Conservation (phyloP, 2,329 filamentous ascomycete species). For the Aspergillus sp. region DNA sequence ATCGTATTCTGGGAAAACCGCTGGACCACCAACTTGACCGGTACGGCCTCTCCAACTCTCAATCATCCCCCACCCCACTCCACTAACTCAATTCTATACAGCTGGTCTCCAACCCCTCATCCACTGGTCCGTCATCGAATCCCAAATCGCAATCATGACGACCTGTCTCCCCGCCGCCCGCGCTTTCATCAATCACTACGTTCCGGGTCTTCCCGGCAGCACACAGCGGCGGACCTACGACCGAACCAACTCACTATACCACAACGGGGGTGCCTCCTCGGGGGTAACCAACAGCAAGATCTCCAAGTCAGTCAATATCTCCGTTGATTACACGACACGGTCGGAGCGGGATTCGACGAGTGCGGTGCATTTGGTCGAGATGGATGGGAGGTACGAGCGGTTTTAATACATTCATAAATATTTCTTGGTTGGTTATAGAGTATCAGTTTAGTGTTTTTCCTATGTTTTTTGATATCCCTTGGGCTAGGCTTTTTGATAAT, state of each 20-base stretch:
- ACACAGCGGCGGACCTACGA: constrained; percentile 15
- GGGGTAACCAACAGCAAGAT: constrained; percentile 18
- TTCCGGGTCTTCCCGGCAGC: constrained; percentile 21
- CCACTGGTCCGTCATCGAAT: constrained; percentile 33
- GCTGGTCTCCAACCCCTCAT: constrained; percentile 27
- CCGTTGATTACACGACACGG: constrained; percentile 24
- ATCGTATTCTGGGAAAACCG: constrained; percentile 29
- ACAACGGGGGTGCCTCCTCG: neutral
- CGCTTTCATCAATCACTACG: constrained; percentile 23
- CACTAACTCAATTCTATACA: neutral
- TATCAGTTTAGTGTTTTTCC: neutral
- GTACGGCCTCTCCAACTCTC: neutral
- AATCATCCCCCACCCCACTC: neutral
- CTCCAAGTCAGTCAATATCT: constrained; percentile 28
- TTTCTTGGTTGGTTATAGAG: no score
- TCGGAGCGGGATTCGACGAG: constrained; percentile 17
- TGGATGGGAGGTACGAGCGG: constrained; percentile 5
- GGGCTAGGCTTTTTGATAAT: neutral
- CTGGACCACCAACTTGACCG: constrained; percentile 23
- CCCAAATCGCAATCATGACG: constrained; percentile 29
- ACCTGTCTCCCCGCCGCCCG: constrained; percentile 30
- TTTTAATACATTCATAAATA: neutral
- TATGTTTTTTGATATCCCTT: neutral
- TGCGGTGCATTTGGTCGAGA: constrained; percentile 17
- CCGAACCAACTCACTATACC: constrained; percentile 1